A percentile compares a stretch with the other conserved stretches of the same genome.
Conservation (phyloP, 1,284 basidiomycete genomes). For the Trichosporon ovoides region DNA sequence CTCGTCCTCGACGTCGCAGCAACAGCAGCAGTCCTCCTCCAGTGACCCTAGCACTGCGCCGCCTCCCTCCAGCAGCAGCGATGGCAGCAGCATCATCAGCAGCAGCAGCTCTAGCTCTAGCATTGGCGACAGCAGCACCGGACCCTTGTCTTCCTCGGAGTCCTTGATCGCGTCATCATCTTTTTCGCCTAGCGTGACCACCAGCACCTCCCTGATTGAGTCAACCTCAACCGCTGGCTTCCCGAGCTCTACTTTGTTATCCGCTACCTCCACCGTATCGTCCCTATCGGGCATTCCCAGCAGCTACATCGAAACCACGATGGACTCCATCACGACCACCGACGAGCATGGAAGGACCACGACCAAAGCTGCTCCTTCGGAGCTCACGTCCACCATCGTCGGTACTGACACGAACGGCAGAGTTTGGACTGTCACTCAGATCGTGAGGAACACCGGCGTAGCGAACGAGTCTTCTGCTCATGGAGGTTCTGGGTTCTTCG, state of each 20-base stretch:
- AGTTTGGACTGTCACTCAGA: slow-evolving; percentile 40
- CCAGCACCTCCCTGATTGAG: background rate
- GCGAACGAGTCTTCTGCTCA: slow-evolving; percentile 15
- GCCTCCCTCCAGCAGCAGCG: background rate
- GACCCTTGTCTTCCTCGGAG: background rate
- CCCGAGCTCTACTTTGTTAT: background rate
- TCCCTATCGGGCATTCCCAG: background rate
- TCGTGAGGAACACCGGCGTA: slow-evolving; percentile 33
- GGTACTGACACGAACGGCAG: slow-evolving; percentile 26
- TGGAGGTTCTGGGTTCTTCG: slow-evolving; percentile 38
- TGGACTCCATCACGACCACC: background rate
- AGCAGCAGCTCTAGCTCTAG: background rate
- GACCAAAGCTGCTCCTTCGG: background rate
- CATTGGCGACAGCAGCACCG: background rate
- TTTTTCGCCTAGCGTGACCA: background rate
- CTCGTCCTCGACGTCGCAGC: no score
- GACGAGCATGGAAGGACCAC: background rate
- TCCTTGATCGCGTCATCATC: background rate
- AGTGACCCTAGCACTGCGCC: background rate
- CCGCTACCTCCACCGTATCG: background rate
- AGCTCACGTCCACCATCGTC: background rate
- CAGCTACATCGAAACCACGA: background rate
- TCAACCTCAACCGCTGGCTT: background rate
- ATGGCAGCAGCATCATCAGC: no score
- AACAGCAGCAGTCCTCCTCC: background rate